These are phyloP conservation scores for Hylodesmum podocarpum DNA, from an alignment of 306 rosid genomes.

Conservation along the genomic window DNA sequence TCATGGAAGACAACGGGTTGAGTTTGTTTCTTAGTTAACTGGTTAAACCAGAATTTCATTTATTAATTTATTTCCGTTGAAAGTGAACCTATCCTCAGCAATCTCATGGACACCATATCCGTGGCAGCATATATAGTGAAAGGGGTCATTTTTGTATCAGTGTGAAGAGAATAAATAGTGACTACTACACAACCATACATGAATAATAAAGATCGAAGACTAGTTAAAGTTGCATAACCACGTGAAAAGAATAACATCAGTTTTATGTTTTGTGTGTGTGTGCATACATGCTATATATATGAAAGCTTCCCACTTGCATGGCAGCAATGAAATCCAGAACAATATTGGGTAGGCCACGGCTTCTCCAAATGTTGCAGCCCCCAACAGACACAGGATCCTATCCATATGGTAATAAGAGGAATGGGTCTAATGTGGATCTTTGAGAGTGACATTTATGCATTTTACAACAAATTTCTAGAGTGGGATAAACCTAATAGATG, in stretches of 20 bases:
- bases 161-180: not conserved
- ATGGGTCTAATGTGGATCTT: slow-evolving; percentile 58
- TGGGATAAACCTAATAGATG: slow-evolving; percentile 49
- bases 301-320: slow-evolving; percentile 4
- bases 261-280: not conserved
- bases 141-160: not conserved
- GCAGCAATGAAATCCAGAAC: slow-evolving; percentile 42
- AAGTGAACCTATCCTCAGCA: not conserved
- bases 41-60: not conserved
- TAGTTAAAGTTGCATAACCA: not conserved
- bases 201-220: not conserved
- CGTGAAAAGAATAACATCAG: not conserved
- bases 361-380: slow-evolving; percentile 44
- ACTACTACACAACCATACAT: not conserved
- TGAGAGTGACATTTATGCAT: slow-evolving; percentile 47
- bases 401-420: slow-evolving; percentile 62
- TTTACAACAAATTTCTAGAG: slow-evolving; percentile 55
- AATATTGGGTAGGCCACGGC: slow-evolving; percentile 47
- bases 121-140: not conserved
- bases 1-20: not conserved
- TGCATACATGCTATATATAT: not conserved
- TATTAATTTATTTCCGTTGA: not conserved
- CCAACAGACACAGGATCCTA: slow-evolving; percentile 54
- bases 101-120: not conserved
- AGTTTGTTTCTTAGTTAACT: not conserved